Base-by-base conservation (phyloP, 495 filamentous ascomycete species). In the Rhypophila decipiens region DNA sequence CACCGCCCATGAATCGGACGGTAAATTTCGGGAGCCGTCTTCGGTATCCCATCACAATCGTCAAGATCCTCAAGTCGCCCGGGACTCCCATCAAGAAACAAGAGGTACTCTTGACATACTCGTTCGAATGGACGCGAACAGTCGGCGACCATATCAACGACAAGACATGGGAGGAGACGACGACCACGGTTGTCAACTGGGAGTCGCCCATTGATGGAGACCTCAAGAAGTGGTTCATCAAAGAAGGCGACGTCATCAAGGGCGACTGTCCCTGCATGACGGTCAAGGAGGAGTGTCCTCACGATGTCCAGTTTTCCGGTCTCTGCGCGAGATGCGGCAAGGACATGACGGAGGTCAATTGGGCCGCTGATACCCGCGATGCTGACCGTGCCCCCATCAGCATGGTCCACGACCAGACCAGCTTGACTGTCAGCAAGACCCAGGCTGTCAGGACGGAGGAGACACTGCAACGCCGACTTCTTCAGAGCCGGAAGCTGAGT, bases 11-110 rank as follows among this genome's bases (percentile, higher is more conserved):
- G 59, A 50, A 40, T 42, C 73, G 72, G 52, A 67, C 63, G 17
- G 50, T 74, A 34, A 45, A 58, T 50, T 70, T 83, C 46, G 79
- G 80, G 54, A 61, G 60, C 59, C 69, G 71, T 46, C 77, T 97
- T 42, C 87, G 87, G 65, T 99, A 96, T 68, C 93, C 93, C 50
- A 90, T 97, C 72, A 96, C 88, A 58, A 85, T 99, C 66, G 88
- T 82, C 56, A 83, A 87, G 65, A 74, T 97, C 51, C 80, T 90
- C 24, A 90, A 90, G 66, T 63, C 75, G 56, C 78, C 80, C 5
- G 82, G 83, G 63, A 86, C 95, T 52, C 62, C 75, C 59, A 76
- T 99, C 61, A 71, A 81, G 55, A 82, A 82, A 64, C 77, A 85
- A 63, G 84, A 87, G 49, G 72, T 84, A 2, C 67, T 97, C 29